Base-by-base conservation (phyloP, 371 early-diverging fungal species). In the Fennellomyces sp. region DNA sequence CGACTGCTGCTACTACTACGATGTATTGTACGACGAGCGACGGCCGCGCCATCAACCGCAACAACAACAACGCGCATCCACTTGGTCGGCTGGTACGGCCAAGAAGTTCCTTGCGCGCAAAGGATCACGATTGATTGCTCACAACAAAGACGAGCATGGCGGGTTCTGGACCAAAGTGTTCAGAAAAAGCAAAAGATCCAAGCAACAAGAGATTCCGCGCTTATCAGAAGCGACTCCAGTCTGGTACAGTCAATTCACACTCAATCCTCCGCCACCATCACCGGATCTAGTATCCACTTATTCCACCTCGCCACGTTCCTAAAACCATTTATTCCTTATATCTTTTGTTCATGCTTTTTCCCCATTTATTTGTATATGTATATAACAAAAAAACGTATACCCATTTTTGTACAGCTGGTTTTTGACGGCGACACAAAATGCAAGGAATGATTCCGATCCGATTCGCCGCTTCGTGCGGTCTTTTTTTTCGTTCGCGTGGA, bases 161-260 rank as follows among this genome's bases (percentile, higher is more conserved):
- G 45, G 45, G n/a, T 45, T 45, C 21, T 45, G 45, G 45, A 45
- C 45, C 4, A 45, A 45, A 21, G 23, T 45, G 45, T 45, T 45
- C 21, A n/a, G 23, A 45, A 17, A 23, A 21, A 45, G 23, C n/a
- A 45, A 45, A 23, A 10, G 23, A 25, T 38, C 41, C 10, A 36
- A 31, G 11, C 36, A 19, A 31, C 19, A 19, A 12, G 2, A 53
- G 36, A 45, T 45, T 17, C 10, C 45, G 5, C 27, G 41, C 55
- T 35, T 54, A 11, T 38, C 55, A 15, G 55, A 28, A 11, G 27
- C 55, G 26, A 12, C 55, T 2, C 60, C 60, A 30, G 60, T 60
- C 52, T 60, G 60, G 60, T 60, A 60, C 52, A 60, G 60, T 31
- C 60, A 60, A 42, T 60, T 52, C 26, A 15, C 60, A n/a, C 23